Evolutionary conservation across 2,329 filamentous ascomycete species (phyloP).

Genomic region (Xylogone sp.): DNA sequence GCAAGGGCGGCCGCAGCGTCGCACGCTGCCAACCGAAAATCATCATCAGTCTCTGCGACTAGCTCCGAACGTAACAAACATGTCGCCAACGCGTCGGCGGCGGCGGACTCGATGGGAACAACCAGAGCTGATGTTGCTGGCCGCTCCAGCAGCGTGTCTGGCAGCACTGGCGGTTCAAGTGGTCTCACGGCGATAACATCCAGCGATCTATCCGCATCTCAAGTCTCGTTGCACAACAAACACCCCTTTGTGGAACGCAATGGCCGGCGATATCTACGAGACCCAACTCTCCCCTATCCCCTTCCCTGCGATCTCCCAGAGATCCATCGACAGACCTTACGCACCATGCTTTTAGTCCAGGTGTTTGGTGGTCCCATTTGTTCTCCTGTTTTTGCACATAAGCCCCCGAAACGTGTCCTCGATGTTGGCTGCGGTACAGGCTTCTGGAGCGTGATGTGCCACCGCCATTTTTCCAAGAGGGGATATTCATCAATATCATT

Average conservation of each 20-base stretch:
- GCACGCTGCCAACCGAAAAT: slow-evolving; percentile 1
- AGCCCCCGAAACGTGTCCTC: slow-evolving; percentile 72
- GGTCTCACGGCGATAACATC: slow-evolving; percentile 23
- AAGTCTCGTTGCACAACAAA: neutral
- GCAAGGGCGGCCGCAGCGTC: slow-evolving; percentile 2
- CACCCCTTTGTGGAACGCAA: slow-evolving; percentile 68
- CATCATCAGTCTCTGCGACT: neutral
- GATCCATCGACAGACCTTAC: slow-evolving; percentile 80
- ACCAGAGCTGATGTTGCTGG: slow-evolving; percentile 15
- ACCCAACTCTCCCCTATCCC: slow-evolving; percentile 71
- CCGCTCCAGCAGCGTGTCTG: slow-evolving; percentile 25
- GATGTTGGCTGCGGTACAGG: slow-evolving; percentile 86
- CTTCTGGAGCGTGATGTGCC: slow-evolving; percentile 87
- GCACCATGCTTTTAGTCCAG: slow-evolving; percentile 76
- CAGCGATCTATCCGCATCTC: slow-evolving; percentile 17
- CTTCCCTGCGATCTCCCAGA: slow-evolving; percentile 84
- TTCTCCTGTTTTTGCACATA: slow-evolving; percentile 60
- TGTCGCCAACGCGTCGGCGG: slow-evolving; percentile 7
- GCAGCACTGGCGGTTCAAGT: slow-evolving; percentile 22
- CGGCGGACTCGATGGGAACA: slow-evolving; percentile 3
- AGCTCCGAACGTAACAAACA: slow-evolving; percentile 1
- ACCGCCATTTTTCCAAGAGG: slow-evolving; percentile 68
- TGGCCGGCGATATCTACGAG: slow-evolving; percentile 78
- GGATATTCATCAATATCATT: slow-evolving; percentile 71
- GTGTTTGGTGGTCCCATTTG: slow-evolving; percentile 79